Conservation (phyloP, 2,329 filamentous ascomycete species). For the Fusarium coffeatum region DNA sequence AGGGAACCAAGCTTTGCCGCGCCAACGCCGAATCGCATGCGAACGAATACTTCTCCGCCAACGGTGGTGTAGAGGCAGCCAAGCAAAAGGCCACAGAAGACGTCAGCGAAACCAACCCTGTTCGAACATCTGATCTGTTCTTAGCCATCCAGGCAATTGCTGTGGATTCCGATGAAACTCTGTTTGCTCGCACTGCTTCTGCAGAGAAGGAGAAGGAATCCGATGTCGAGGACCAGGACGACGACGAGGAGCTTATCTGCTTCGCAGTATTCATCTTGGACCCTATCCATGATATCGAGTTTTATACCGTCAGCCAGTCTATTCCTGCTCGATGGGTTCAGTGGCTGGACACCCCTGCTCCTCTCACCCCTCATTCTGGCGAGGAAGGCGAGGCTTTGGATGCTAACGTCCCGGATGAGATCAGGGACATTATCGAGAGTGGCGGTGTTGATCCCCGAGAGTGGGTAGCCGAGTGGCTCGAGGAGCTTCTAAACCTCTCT, state of each 20-base stretch:
- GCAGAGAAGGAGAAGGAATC: constrained; percentile 67
- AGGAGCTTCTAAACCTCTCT: constrained; percentile 82
- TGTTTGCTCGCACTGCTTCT: constrained; percentile 72
- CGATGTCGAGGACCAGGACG: constrained; percentile 62
- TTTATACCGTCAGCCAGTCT: constrained; percentile 83
- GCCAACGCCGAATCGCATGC: constrained; percentile 91
- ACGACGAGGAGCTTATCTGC: constrained; percentile 71
- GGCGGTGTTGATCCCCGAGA: constrained; percentile 89
- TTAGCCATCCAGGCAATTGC: constrained; percentile 90
- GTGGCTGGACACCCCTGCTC: constrained; percentile 86
- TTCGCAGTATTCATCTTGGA: constrained; percentile 87
- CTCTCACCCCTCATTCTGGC: constrained; percentile 65
- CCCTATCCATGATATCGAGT: constrained; percentile 90
- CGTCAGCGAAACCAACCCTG: constrained; percentile 86
- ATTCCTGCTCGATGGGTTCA: constrained; percentile 87
- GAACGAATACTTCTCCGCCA: constrained; percentile 81
- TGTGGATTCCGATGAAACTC: constrained; percentile 69
- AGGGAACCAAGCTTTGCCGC: constrained; percentile 90
- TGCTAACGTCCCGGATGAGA: constrained; percentile 76
- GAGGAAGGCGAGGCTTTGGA: constrained; percentile 58
- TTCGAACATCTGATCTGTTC: constrained; percentile 94
- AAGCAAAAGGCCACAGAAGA: constrained; percentile 82
- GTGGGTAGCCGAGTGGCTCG: constrained; percentile 98
- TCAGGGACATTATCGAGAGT: constrained; percentile 82
- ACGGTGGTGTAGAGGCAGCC: constrained; percentile 83